Base-by-base conservation (phyloP, 2,329 filamentous ascomycete species). In the Bimuria novae-zelandiae region DNA sequence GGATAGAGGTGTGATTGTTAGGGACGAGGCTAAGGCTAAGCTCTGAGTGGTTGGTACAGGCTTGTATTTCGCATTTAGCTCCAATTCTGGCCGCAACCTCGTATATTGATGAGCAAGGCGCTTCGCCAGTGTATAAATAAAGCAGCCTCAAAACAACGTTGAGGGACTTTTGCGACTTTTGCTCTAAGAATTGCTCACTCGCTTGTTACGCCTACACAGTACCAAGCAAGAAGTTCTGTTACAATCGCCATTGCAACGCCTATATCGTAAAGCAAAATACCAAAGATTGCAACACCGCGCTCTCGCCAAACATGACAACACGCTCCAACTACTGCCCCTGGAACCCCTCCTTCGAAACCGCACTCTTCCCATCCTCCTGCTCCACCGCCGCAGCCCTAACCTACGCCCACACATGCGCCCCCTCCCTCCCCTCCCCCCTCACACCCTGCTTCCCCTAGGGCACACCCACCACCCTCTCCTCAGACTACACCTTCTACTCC, bases 1-100 rank as follows among this genome's bases (percentile, higher is more conserved):
- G 51, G 66, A 61, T 57, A 65, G 22, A 44, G 62, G 62, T 42
- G 42, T 67, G 23, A 59, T 65, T 14, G 63, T 69, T 23, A 61
- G 60, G 40, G 63, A 63, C 36, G 64, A 59, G 36, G 49, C 8
- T 48, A 53, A 32, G 73, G 29, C 48, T 29, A 51, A 55, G 22
- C 56, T 56, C 19, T 54, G 16, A 16, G n/a, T n/a, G 7, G 14
- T 36, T 36, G n/a, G 33, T 17, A 4, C 33, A 36, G 33, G 14
- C 33, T 36, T n/a, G 33, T n/a, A 36, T 36, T 17, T 17, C 33
- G 12, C 33, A 16, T 17, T 36, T 16, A 36, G n/a, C 33, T 8
- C 30, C n/a, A 4, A 11, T 3, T 16, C 33, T 27, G 7, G 17
- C 7, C 33, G 8, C 14, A 36, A 36, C 33, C 33, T 36, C n/a